Base-by-base conservation (phyloP, 768 basidiomycete genomes). In the Suillus americanus region DNA sequence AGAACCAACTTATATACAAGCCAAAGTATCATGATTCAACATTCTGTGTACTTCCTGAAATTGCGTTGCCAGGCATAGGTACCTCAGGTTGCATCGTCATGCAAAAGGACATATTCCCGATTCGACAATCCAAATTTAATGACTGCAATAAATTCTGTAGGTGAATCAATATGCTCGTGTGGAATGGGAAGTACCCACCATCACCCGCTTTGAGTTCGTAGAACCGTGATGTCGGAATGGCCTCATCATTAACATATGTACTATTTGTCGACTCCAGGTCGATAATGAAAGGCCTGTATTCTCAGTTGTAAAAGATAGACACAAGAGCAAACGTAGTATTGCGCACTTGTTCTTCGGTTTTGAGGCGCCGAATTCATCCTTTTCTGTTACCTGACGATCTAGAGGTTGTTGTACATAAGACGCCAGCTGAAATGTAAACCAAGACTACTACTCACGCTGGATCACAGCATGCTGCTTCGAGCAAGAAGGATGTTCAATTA, bases 251-350 rank as follows among this genome's bases (percentile, higher is more conserved):
- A 54, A 99, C 97, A 69, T 86, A 83, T 0, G 97, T 99, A 2
- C 92, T 89, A 73, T 99, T 99, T 3, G 97, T 98, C n/a, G 95
- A 97, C 70, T 99, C 96, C 10, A 99, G 86, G 78, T 99, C 97
- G 65, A 99, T 97, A 59, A 99, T 86, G 75, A 95, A 99, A 1
- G 97, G 95, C 73, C 95, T 99, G 68, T 16, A 33, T 62, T n/a
- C 18, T 62, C 41, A 65, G 50, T 61, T 51, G 30, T 45, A 55
- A 57, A 35, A 33, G 56, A 54, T 54, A 48, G 68, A 56, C 67
- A 43, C n/a, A 62, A 48, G 9, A 41, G 23, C 20, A 25, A 55
- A 61, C 23, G 28, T 14, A 18, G 46, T 12, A 9, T 5, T 12
- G 83, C 92, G 51, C 56, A 97, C 97, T 99, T 99, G 53, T 93